Base-by-base conservation (phyloP, 495 filamentous ascomycete species). In the Friedmanniomyces simplex region DNA sequence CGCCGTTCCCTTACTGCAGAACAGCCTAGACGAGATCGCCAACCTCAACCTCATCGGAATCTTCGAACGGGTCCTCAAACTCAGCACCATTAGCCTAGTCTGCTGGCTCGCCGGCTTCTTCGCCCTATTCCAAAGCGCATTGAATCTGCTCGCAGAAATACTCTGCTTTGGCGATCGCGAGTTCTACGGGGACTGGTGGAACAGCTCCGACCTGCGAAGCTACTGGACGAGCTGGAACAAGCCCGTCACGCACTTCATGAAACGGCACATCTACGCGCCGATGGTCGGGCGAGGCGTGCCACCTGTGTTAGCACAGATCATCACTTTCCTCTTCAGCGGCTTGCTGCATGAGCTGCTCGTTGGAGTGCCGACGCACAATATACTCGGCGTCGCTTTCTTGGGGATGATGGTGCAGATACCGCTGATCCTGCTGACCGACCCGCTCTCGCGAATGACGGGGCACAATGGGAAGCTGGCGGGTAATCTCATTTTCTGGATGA, bases 201-300 rank as follows among this genome's bases (percentile, higher is more conserved):
- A 98, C 66, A 88, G 84, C 45, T 82, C 83, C 16, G 87, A 83
- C 58, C 72, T 97, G 2, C 88, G 91, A 2, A 77, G 76, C 8
- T 98, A 98, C 74, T 98, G 93, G 93, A 79, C 88, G 22, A 87
- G 85, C 0, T 98, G 93, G 93, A 98, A 98, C 67, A 94, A 93
- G 63, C 93, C 93, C 1, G 91, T 97, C 12, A 94, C 94, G 67
- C 79, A 88, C 48, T 98, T 94, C 71, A 96, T 98, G 88, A 88
- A 85, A 64, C 73, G 93, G 39, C 93, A 98, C 68, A 80, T 98
- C 28, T 96, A 88, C 73, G 81, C 82, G 24, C 93, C 93, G 0
- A 73, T 97, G 48, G 79, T 93, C 20, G 85, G 86, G 2, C 77
- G 91, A 45, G 93, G 93, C 0, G 89, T 83, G 79, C 84, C 75